These are phyloP conservation scores for Penicillium glabrum DNA, from an alignment of 2,329 filamentous ascomycete species.

Conservation along the genomic window DNA sequence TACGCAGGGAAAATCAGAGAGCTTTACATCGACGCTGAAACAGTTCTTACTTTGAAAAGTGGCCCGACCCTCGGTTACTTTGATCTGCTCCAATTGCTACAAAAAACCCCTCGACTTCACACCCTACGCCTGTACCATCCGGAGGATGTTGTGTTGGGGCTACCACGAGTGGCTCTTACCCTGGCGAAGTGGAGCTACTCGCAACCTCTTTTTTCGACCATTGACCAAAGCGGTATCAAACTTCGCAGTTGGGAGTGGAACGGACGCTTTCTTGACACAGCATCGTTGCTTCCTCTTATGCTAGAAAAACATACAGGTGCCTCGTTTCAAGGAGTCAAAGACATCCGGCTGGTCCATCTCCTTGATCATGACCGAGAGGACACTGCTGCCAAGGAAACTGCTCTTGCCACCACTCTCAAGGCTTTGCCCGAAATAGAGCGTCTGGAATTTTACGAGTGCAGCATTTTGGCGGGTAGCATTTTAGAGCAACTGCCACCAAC, in stretches of 20 bases:
- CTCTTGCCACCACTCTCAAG: constrained; percentile 50
- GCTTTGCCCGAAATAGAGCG: constrained; percentile 65
- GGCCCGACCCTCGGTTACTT: constrained; percentile 56
- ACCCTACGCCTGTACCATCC: constrained; percentile 72
- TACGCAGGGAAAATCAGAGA: constrained; percentile 71
- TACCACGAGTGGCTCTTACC: constrained; percentile 29
- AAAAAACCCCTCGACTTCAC: constrained; percentile 64
- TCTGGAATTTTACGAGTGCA: constrained; percentile 73
- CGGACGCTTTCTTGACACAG: constrained; percentile 43
- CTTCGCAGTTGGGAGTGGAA: constrained; percentile 60
- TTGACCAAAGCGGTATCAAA: constrained; percentile 52
- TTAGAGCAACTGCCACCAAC: constrained; percentile 67
- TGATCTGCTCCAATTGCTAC: constrained; percentile 60
- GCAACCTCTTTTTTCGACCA: constrained; percentile 61
- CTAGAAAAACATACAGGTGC: constrained; percentile 55
- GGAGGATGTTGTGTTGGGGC: constrained; percentile 52
- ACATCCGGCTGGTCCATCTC: constrained; percentile 40
- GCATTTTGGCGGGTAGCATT: constrained; percentile 66
- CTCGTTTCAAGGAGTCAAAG: constrained; percentile 50
- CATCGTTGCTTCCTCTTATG: constrained; percentile 45
- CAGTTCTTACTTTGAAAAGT: constrained; percentile 53
- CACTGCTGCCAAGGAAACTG: constrained; percentile 22
- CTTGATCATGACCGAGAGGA: constrained; percentile 45
- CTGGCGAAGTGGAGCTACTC: constrained; percentile 67
- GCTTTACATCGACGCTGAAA: constrained; percentile 67